phyloP scores from a whole-genome alignment of 345 rosid species.

The Gossypium raimondii region DNA sequence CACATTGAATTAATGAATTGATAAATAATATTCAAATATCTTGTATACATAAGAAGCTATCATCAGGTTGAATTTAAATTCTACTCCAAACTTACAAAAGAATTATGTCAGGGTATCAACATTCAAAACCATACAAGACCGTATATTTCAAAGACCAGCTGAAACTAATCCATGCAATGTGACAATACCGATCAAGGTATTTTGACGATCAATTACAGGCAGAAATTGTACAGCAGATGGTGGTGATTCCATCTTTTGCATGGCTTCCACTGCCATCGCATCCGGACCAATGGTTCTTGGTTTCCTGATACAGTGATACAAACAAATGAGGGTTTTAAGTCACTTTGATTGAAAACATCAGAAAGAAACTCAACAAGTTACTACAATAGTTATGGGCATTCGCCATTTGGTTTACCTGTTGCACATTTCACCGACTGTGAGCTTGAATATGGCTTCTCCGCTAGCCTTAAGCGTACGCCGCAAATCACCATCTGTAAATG shows the following conservation, averaged over 20 bases:
- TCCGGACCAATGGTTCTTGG: conserved; percentile 84
- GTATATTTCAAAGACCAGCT: conserved; percentile 56
- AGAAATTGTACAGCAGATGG: conserved; percentile 95
- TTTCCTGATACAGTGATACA: conserved; percentile 40
- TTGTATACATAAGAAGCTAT: neutral
- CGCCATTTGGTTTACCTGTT: conserved; percentile 46
- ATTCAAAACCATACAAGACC: neutral
- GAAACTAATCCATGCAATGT: conserved; percentile 95
- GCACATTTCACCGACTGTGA: conserved; percentile 92
- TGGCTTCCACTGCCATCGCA: conserved; percentile 95
- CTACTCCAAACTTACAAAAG: too few relatives aligned
- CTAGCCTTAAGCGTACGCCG: conserved; percentile 89
- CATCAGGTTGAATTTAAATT: neutral
- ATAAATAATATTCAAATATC: neutral
- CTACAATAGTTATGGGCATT: neutral
- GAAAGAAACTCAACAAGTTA: neutral
- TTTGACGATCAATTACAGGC: conserved; percentile 59
- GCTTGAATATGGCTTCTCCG: conserved; percentile 87
- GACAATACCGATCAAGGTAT: conserved; percentile 72
- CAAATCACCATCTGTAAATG: conserved; percentile 93
- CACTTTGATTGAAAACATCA: neutral
- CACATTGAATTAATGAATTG: neutral
- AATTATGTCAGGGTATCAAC: too few relatives aligned
- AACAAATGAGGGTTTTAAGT: neutral
- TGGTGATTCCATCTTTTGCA: conserved; percentile 96